These are phyloP conservation scores for Vanrija humicola DNA, from an alignment of 1,284 basidiomycete species.

Conservation along the genomic window DNA sequence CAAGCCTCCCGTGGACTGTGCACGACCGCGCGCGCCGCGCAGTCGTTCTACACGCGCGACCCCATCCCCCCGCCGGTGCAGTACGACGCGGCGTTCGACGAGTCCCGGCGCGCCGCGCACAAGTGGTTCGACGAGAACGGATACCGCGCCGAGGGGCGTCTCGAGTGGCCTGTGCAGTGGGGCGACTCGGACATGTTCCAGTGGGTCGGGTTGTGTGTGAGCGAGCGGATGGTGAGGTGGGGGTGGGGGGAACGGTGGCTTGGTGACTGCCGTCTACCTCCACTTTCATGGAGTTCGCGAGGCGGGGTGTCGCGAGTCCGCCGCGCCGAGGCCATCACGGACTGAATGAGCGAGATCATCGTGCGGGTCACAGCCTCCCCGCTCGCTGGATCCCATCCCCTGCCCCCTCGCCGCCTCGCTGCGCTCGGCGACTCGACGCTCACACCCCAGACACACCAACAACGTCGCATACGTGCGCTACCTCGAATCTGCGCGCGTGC, in stretches of 20 bases:
- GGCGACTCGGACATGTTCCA: constrained; percentile 42
- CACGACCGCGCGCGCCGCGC: too few species aligned
- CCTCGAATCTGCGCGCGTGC: constrained; percentile 41
- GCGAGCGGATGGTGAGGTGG: neutral
- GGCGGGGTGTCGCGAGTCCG: too few species aligned
- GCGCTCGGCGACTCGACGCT: neutral
- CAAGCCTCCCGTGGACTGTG: too few species aligned
- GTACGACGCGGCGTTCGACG: neutral
- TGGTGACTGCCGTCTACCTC: too few species aligned
- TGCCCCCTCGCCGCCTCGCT: neutral
- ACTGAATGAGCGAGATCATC: too few species aligned
- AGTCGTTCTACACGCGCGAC: neutral
- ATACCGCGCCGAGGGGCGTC: constrained; percentile 24
- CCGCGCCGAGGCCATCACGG: too few species aligned
- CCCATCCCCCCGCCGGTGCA: neutral
- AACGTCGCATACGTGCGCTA: constrained; percentile 44
- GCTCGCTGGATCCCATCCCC: too few species aligned
- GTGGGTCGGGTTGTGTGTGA: constrained; percentile 15
- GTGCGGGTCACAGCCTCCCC: too few species aligned
- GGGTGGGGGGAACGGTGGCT: neutral
- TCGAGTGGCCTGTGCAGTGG: constrained; percentile 44
- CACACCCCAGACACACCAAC: constrained; percentile 40
- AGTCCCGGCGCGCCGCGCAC: neutral
- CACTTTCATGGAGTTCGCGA: too few species aligned
- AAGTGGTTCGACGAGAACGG: constrained; percentile 25